These are phyloP conservation scores for Russula foetens DNA, from an alignment of 768 basidiomycete species.

Conservation along the genomic window DNA sequence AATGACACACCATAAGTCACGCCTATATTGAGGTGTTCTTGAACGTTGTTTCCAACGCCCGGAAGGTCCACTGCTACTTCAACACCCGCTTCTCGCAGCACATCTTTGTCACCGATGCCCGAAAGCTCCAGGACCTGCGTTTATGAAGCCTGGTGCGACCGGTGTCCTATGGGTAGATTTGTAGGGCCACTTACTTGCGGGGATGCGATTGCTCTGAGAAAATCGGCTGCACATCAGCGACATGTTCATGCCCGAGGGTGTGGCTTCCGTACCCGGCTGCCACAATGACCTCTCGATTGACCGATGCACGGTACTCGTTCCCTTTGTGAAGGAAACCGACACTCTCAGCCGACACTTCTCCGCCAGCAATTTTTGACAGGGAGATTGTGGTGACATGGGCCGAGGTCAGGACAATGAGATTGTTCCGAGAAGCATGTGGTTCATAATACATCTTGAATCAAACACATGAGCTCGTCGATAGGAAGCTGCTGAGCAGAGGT, in stretches of 20 bases:
- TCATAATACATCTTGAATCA: slow-evolving; percentile 18
- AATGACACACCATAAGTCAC: slow-evolving; percentile 1
- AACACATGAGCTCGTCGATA: neutral
- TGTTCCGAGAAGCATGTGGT: slow-evolving; percentile 20
- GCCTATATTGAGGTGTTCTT: slow-evolving; percentile 9
- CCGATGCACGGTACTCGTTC: slow-evolving; percentile 4
- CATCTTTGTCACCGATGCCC: slow-evolving; percentile 12
- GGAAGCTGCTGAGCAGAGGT: neutral
- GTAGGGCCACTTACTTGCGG: slow-evolving; percentile 7
- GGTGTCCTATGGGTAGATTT: neutral
- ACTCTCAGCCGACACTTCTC: neutral
- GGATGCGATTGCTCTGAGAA: slow-evolving; percentile 8
- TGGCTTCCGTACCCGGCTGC: slow-evolving; percentile 11
- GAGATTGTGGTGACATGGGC: slow-evolving; percentile 12
- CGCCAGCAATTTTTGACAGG: neutral
- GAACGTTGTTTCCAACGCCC: slow-evolving; percentile 18
- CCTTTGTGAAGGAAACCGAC: slow-evolving; percentile 13
- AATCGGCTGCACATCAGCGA: neutral
- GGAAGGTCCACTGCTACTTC: slow-evolving; percentile 3
- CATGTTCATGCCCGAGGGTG: neutral
- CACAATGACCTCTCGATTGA: slow-evolving; percentile 11
- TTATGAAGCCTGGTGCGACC: neutral
- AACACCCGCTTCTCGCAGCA: slow-evolving; percentile 8
- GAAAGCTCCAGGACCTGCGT: slow-evolving; percentile 18
- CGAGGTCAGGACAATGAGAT: slow-evolving; percentile 20